Evolutionary conservation across 2,329 filamentous ascomycete genomes (phyloP).

Genomic region (Ophiostoma triangulosporum): DNA sequence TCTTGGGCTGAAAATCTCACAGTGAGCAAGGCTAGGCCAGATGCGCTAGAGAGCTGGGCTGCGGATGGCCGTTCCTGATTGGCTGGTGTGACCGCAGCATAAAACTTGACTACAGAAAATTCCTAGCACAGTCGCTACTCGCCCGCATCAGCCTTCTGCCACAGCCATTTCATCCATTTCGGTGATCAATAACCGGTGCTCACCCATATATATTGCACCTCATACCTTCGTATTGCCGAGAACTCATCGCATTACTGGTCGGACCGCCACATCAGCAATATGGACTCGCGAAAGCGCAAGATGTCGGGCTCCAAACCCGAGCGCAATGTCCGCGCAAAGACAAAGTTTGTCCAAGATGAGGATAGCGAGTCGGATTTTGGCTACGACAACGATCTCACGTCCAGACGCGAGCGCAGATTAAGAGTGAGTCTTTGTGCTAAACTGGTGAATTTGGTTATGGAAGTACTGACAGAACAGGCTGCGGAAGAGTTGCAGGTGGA

Average conservation of each 20-base stretch:
- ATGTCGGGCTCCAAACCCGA: conserved; percentile 23
- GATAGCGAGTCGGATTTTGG: conserved; percentile 2
- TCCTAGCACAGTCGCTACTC: neutral
- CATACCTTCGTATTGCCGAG: too few relatives aligned
- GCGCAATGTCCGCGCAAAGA: conserved; percentile 28
- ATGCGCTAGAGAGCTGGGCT: neutral
- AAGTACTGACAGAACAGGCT: too few relatives aligned
- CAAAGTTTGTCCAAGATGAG: conserved; percentile 1
- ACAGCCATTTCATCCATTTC: neutral
- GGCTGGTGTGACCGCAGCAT: neutral
- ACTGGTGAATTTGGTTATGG: too few relatives aligned
- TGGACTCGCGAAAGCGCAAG: conserved; percentile 30
- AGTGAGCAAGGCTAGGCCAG: neutral
- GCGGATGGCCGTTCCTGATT: neutral
- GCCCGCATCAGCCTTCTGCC: neutral
- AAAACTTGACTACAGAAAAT: neutral
- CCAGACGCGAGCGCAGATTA: neutral
- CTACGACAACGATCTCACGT: conserved; percentile 1
- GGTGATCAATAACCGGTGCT: too few relatives aligned
- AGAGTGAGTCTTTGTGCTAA: too few relatives aligned
- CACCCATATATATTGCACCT: too few relatives aligned
- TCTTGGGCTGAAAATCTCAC: neutral
- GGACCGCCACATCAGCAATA: conserved; percentile 10
- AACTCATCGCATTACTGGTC: too few relatives aligned
- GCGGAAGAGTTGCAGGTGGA: conserved; percentile 15